Evolutionary conservation across 345 rosid species (phyloP).

Genomic region (Populus simonii): DNA sequence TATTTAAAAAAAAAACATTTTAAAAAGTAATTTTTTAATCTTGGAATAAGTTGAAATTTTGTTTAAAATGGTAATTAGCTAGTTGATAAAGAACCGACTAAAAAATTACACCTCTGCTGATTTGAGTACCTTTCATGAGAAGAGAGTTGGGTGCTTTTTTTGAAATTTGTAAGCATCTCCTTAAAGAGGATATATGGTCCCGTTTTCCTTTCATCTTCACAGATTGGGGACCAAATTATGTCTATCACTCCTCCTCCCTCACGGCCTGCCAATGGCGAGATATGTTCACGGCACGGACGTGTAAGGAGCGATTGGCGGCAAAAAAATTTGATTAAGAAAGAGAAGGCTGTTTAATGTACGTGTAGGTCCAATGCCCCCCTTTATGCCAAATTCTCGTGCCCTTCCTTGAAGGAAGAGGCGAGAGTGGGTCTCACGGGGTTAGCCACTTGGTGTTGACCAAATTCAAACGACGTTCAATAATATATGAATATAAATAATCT

Average conservation of each 20-base stretch:
- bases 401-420: no score
- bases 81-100: no score
- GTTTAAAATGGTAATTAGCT: no score
- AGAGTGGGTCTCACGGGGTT: no score
- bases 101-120: background rate
- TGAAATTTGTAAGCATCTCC: background rate
- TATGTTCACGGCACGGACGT: background rate
- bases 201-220: background rate
- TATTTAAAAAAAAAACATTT: no score
- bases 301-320: constrained; percentile 32
- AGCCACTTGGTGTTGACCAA: no score
- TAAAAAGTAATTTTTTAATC: no score
- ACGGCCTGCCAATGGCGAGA: background rate
- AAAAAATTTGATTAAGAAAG: background rate
- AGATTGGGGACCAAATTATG: constrained; percentile 6
- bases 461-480: no score
- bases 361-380: constrained; percentile 1
- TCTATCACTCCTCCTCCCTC: no score
- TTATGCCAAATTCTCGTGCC: background rate
- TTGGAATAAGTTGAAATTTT: no score
- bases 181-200: background rate
- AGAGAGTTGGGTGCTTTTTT: background rate
- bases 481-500: no score
- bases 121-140: no score
- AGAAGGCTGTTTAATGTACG: background rate